Percentiles rank a stretch among this genome's conserved stretches.
phyloP scores from a whole-genome alignment of 345 rosid genomes.

The Corchorus olitorius region DNA sequence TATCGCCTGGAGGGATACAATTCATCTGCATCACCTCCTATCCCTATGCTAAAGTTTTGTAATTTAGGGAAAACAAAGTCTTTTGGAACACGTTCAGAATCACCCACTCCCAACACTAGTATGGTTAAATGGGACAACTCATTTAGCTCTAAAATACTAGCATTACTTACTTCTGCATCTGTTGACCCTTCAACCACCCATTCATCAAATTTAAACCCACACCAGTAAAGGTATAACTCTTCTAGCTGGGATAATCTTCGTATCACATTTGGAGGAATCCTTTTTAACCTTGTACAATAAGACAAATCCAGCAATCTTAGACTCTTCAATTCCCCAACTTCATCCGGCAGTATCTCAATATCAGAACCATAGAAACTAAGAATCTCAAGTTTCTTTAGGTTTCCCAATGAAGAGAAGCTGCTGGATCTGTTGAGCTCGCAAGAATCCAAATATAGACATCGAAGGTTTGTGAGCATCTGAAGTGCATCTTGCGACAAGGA shows the following conservation, averaged over 20 bases:
- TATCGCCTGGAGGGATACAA: not conserved
- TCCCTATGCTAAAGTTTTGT: not conserved
- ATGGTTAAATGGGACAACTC: not conserved
- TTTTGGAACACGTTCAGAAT: not conserved
- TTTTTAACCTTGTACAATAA: not conserved
- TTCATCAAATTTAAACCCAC: not conserved
- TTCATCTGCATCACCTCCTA: not conserved
- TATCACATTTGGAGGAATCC: not conserved
- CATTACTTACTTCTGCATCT: too few relatives aligned
- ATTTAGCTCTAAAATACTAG: not conserved
- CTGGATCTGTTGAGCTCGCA: too few relatives aligned
- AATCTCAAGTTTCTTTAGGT: too few relatives aligned
- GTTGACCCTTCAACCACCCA: not conserved
- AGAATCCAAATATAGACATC: too few relatives aligned
- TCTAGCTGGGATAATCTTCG: not conserved
- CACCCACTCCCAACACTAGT: not conserved
- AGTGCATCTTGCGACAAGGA: too few relatives aligned
- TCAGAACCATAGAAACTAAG: too few relatives aligned
- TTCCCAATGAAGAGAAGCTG: too few relatives aligned
- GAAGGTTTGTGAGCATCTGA: too few relatives aligned
- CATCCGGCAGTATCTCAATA: not conserved
- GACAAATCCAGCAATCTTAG: constrained; percentile 19
- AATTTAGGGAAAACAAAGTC: not conserved
- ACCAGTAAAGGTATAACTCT: not conserved
- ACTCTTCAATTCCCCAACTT: not conserved